Base-by-base conservation (phyloP, 1,284 basidiomycete species). In the Cutaneotrichosporon sp. region DNA sequence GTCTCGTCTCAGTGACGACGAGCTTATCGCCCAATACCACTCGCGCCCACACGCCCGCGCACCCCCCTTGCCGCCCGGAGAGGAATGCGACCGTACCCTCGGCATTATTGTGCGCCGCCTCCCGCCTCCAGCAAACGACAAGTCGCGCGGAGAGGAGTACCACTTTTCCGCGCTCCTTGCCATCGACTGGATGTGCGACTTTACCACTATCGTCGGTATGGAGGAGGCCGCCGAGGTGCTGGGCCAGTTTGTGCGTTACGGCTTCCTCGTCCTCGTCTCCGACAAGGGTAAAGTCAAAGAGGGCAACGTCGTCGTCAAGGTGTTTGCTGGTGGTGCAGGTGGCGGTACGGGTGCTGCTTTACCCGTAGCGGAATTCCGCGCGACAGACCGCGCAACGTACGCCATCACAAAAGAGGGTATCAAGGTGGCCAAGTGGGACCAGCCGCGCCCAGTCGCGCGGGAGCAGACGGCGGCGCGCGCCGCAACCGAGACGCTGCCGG, bases 151-250 rank as follows among this genome's bases (percentile, higher is more conserved):
- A 22, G 65, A 68, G 10, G 88, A 87, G 69, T 82, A 85, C 72
- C 89, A 88, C 66, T 97, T 98, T 72, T 79, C 84, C 23, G 90
- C 94, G 22, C 82, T 88, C 49, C 82, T 82, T 36, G 92, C 89
- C 0, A 80, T 97, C 53, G 91, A 97, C 73, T 99, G 96, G 96
- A 83, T 99, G 49, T 88, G 90, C 70, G 93, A 98, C 74, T 97
- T 92, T 64, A 93, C 94, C 1, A 97, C 94, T 0, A 89, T 94
- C 41, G 90, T 93, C 46, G 93, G 92, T 20, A 80, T 90, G 49
- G 96, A 99, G 69, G 96, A 98, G 75, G 94, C 92, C 0, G 91
- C 91, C 20, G 96, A 98, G 78, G 87, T 97, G 80, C 85, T 89
- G 4, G 96, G 92, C 1, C 96, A 98, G 69, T 97, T 98, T 68